Evolutionary conservation across 306 rosid species (phyloP).

Genomic region (Corylus heterophylla): DNA sequence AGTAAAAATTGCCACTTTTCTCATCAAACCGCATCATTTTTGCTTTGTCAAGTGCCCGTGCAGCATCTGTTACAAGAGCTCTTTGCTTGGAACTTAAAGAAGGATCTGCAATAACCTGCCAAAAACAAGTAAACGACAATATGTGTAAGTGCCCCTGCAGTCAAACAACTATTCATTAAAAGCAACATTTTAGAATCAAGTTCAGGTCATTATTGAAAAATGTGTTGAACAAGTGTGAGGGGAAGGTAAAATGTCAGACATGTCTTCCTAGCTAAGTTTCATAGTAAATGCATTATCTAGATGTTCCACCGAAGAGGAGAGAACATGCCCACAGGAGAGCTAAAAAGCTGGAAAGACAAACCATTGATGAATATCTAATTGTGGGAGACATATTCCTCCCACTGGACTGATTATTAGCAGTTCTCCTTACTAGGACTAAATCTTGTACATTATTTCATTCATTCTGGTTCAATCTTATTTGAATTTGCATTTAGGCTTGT

Average conservation of each 20-base stretch:
- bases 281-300: background rate
- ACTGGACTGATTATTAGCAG: background rate
- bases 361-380: background rate
- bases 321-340: background rate
- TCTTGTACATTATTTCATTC: background rate
- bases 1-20: constrained; percentile 96
- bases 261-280: background rate
- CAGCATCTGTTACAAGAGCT: constrained; percentile 86
- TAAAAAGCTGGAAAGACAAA: background rate
- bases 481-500: background rate
- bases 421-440: background rate
- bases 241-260: background rate
- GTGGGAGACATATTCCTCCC: background rate
- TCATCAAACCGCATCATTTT: constrained; percentile 99
- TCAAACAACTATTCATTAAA: background rate
- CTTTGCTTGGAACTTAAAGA: constrained; percentile 83
- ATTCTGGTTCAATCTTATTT: background rate
- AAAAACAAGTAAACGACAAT: constrained; percentile 20
- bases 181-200: background rate
- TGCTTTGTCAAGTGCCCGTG: constrained; percentile 94
- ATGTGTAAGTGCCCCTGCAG: background rate
- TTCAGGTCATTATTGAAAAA: background rate
- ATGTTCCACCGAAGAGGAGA: background rate
- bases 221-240: background rate
- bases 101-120: constrained; percentile 93